Conservation (phyloP, 768 basidiomycete genomes). For the Lactifluus piperatus region DNA sequence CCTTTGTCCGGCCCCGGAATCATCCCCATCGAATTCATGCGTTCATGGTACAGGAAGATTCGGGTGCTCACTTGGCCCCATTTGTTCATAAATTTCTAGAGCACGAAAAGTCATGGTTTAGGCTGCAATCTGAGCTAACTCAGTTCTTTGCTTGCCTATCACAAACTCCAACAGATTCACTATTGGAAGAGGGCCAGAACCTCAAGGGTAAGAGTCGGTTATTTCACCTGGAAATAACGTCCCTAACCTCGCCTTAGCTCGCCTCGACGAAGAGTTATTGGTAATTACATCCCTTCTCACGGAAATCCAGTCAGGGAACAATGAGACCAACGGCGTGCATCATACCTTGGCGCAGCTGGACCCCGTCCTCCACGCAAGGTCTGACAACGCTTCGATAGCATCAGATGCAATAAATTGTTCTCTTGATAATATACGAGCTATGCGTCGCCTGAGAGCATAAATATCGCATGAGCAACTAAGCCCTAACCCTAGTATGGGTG, state of each 20-base stretch:
- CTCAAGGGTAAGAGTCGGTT: neutral
- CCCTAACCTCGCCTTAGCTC: neutral
- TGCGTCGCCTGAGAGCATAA: neutral
- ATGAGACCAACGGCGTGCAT: neutral
- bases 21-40: neutral
- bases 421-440: constrained; percentile 11
- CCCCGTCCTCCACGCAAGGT: constrained; percentile 11
- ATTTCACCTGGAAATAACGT: neutral
- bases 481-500: constrained; percentile 7
- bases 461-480: neutral
- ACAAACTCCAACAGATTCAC: constrained; percentile 3
- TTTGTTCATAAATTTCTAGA: constrained; percentile 16
- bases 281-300: constrained; percentile 1
- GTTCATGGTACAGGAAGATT: neutral
- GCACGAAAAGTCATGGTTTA: constrained; percentile 13
- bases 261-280: neutral
- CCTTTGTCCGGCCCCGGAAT: neutral
- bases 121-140: constrained; percentile 6
- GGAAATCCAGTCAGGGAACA: neutral
- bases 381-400: constrained; percentile 5
- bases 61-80: neutral
- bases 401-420: constrained; percentile 14
- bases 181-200: neutral
- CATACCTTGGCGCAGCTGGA: constrained; percentile 1
- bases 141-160: constrained; percentile 9